Percentiles rank a stretch among this genome's conserved stretches.
Evolutionary conservation across 2,329 filamentous ascomycete species (phyloP).

Genomic region (Epichloe typhina): DNA sequence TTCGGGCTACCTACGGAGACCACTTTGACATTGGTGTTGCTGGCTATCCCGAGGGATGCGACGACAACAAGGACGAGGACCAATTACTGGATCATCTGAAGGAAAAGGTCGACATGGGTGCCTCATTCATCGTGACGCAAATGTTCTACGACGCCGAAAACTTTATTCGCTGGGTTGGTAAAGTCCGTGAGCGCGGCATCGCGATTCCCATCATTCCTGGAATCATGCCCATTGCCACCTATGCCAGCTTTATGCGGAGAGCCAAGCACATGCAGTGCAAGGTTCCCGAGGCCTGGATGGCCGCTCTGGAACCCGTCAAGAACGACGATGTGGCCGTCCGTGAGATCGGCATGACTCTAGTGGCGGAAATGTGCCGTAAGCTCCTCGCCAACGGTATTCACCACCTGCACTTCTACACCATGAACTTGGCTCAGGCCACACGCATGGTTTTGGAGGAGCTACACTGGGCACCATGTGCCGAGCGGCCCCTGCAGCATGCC

Average conservation of each 20-base stretch:
- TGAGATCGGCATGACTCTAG: constrained; percentile 74
- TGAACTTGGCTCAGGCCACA: constrained; percentile 93
- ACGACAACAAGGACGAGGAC: constrained; percentile 83
- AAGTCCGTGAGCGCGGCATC: constrained; percentile 76
- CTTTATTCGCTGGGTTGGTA: constrained; percentile 81
- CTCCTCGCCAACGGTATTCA: constrained; percentile 70
- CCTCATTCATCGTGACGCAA: constrained; percentile 89
- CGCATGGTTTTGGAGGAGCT: constrained; percentile 90
- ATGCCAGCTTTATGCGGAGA: constrained; percentile 80
- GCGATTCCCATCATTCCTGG: constrained; percentile 71
- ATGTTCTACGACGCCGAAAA: constrained; percentile 99
- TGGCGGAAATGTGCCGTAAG: constrained; percentile 81
- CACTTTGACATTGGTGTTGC: constrained; percentile 96
- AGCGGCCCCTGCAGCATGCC: constrained; percentile 73
- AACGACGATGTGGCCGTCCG: constrained; percentile 90
- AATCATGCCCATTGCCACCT: constrained; percentile 84
- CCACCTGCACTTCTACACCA: constrained; percentile 96
- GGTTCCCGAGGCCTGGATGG: constrained; percentile 69
- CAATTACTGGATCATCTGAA: constrained; percentile 82
- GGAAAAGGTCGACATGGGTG: constrained; percentile 91
- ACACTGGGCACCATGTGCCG: constrained; percentile 61
- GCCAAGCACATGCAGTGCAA: constrained; percentile 84
- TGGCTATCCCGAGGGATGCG: constrained; percentile 89
- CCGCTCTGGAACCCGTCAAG: constrained; percentile 80
- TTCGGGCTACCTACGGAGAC: constrained; percentile 53